Percentiles rank a stretch among this genome's conserved stretches.
These are phyloP conservation scores for Arachnomyces sp. DNA, from an alignment of 2,329 filamentous ascomycete species.

Conservation along the genomic window DNA sequence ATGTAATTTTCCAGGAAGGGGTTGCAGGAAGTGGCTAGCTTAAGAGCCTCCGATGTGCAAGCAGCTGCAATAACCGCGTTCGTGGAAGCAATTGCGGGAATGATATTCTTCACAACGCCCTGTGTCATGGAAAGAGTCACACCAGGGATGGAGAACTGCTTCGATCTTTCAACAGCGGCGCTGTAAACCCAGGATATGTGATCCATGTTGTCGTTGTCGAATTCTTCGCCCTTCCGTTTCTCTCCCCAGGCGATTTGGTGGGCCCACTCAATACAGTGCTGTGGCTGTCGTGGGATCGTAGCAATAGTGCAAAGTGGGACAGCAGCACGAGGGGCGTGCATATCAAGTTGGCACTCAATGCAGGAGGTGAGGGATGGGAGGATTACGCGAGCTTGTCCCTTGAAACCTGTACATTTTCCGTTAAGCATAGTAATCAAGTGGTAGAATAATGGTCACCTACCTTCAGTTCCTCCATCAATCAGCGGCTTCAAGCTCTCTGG, in stretches of 20 bases:
- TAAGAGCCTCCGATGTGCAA: slow-evolving; percentile 95
- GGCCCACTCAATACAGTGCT: slow-evolving; percentile 98
- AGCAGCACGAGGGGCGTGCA: slow-evolving; percentile 95
- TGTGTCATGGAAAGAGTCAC: slow-evolving; percentile 95
- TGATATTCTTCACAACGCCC: slow-evolving; percentile 98
- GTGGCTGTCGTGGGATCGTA: slow-evolving; percentile 89
- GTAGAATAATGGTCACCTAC: slow-evolving; percentile 26
- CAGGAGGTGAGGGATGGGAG: slow-evolving; percentile 88
- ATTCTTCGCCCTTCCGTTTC: slow-evolving; percentile 68
- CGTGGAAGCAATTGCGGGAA: slow-evolving; percentile 93
- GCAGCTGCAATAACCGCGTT: slow-evolving; percentile 94
- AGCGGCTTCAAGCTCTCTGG: slow-evolving; percentile 84
- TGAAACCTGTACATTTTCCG: slow-evolving; percentile 58
- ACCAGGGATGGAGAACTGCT: slow-evolving; percentile 82
- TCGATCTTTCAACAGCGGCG: slow-evolving; percentile 69
- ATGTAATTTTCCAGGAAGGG: slow-evolving; percentile 89
- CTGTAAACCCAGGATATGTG: slow-evolving; percentile 96
- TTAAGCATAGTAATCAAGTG: slow-evolving; percentile 4
- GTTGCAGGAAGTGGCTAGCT: slow-evolving; percentile 76
- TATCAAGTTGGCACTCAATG: slow-evolving; percentile 96
- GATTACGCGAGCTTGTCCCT: slow-evolving; percentile 89
- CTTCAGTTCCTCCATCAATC: slow-evolving; percentile 94
- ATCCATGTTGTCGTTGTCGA: slow-evolving; percentile 93
- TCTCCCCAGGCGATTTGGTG: slow-evolving; percentile 96
- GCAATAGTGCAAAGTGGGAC: slow-evolving; percentile 95